Base-by-base conservation (phyloP, 306 rosid genomes). In the Glycine soja region DNA sequence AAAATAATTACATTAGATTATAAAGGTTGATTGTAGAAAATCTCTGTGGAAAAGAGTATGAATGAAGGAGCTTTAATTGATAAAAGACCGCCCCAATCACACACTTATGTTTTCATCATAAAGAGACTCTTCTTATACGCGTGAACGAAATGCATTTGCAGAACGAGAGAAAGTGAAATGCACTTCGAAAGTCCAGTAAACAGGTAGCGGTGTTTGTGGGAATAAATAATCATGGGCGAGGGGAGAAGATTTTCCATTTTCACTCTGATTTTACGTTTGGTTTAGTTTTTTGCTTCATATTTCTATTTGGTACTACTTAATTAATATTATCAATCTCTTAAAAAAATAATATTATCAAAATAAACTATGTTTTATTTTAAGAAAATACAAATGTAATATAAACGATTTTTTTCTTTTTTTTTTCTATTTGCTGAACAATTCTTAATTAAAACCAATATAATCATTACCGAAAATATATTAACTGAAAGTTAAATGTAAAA, bases 111-210 rank as follows among this genome's bases (percentile, higher is more conserved):
- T 57, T 8, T n/a, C 5, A 18, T 3, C 8, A 57, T 19, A 18
- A 8, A 16, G 59, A 14, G 14, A 8, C 12, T 58, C 5, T 58
- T 18, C 64, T 57, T 57, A 24, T 24, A 57, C 34, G 63, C 63
- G 63, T 16, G 63, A 57, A 57, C 14, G 36, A 24, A 61, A 61
- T 61, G 15, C 7, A 61, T 59, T 30, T 61, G n/a, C 40, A 57
- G 12, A 57, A 57, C 24, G 7, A 61, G 15, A 61, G 67, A 61
- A 61, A 61, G 67, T 11, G 42, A 61, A 30, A 4, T 61, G 42
- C 67, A 61, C 67, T 61, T 61, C 11, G 67, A 61, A 30, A 61
- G 3, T 61, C 67, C 67, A 30, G n/a, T 30, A 61, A 61, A 61
- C 67, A 61, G 42, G 67, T 1, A 10, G 67, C 67, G 66, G 8